Percentiles rank a stretch among this genome's conserved stretches.
Evolutionary conservation across 2,329 filamentous ascomycete species (phyloP).

Genomic region (Fusarium sp.): DNA sequence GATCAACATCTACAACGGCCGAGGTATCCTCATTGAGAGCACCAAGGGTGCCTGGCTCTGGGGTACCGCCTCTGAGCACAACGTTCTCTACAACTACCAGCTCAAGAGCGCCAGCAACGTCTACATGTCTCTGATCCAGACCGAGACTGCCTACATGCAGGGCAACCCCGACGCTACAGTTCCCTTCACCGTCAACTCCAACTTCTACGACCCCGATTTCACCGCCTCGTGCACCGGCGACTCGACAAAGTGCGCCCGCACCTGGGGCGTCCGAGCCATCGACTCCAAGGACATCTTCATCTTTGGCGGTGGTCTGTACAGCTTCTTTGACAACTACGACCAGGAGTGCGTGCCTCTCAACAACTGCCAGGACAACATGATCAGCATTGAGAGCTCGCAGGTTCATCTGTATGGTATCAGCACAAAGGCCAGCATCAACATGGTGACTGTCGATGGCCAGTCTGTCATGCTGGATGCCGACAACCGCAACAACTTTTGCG

Average conservation of each 20-base stretch:
- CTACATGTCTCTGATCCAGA: constrained; percentile 86
- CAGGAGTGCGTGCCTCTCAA: constrained; percentile 75
- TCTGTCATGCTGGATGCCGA: constrained; percentile 65
- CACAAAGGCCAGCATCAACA: constrained; percentile 80
- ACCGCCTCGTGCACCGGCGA: constrained; percentile 58
- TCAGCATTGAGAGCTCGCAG: constrained; percentile 75
- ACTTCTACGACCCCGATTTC: constrained; percentile 77
- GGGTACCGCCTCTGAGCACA: constrained; percentile 77
- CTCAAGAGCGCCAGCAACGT: constrained; percentile 80
- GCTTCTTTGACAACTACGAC: constrained; percentile 84
- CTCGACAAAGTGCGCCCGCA: constrained; percentile 71
- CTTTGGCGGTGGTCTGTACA: constrained; percentile 81
- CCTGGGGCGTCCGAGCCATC: constrained; percentile 79
- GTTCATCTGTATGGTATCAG: constrained; percentile 75
- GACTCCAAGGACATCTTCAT: constrained; percentile 75
- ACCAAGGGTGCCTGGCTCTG: constrained; percentile 82
- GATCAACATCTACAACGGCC: constrained; percentile 88
- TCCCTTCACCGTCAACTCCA: constrained; percentile 69
- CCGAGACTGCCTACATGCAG: constrained; percentile 91
- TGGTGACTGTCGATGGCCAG: constrained; percentile 72
- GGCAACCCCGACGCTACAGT: constrained; percentile 79
- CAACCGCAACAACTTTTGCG: constrained; percentile 74
- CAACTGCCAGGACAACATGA: constrained; percentile 82
- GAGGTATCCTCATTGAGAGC: constrained; percentile 83
- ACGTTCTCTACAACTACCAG: constrained; percentile 84